These are phyloP conservation scores for Carex pumila DNA, from an alignment of 176 grass and related monocot genomes.

Conservation along the genomic window DNA sequence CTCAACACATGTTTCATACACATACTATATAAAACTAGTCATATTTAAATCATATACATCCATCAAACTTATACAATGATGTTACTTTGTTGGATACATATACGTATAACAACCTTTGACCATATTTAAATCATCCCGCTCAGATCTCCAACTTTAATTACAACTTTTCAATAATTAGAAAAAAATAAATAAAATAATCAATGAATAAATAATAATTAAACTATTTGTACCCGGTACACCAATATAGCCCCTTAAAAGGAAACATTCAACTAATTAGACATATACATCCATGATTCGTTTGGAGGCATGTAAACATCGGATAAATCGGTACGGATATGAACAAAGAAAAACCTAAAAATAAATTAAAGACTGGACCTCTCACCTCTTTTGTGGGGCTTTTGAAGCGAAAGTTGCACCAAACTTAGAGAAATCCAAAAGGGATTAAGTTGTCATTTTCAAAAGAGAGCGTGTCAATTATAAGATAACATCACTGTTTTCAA, in stretches of 20 bases:
- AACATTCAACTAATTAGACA: background rate
- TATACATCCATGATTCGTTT: background rate
- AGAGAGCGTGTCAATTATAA: background rate
- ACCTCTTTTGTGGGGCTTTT: conserved; percentile 22
- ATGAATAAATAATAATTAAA: background rate
- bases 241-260: background rate
- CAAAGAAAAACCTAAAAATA: background rate
- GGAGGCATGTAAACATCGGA: conserved; percentile 16
- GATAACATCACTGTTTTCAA: conserved; percentile 9
- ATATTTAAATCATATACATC: background rate
- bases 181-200: background rate
- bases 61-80: background rate
- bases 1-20: no score
- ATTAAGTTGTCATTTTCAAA: background rate
- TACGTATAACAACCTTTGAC: no score
- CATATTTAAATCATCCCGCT: background rate
- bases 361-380: background rate
- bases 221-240: background rate
- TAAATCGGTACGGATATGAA: background rate
- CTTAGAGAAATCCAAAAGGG: background rate
- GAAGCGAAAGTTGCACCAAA: conserved; percentile 18
- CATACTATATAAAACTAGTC: no score
- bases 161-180: background rate
- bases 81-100: background rate
- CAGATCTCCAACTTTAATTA: background rate